phyloP scores from a whole-genome alignment of 2,329 filamentous ascomycete genomes.

The Colletotrichum lindemuthianum region DNA sequence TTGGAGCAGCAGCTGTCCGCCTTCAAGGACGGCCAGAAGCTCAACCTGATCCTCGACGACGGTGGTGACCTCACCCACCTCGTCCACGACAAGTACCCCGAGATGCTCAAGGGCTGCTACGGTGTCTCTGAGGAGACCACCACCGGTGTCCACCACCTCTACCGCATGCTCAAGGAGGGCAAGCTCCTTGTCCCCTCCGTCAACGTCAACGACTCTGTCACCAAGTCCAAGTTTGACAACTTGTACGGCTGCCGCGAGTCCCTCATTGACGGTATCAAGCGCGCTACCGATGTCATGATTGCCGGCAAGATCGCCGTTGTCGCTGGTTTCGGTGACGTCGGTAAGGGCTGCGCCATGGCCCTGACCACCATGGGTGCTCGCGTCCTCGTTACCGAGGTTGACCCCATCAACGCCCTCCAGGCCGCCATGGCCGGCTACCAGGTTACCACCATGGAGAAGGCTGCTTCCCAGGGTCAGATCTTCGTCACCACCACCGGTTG shows the following conservation, averaged over 20 bases:
- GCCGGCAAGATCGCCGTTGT: constrained; percentile 98
- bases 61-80: constrained; percentile 96
- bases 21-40: constrained; percentile 96
- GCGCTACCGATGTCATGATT: constrained; percentile 99
- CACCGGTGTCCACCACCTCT: constrained; percentile 99
- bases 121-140: constrained; percentile 99
- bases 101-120: constrained; percentile 98
- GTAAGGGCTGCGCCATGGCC: constrained; percentile 97
- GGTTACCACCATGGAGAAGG: constrained; percentile 98
- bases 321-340: constrained; percentile 98
- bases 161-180: constrained; percentile 94
- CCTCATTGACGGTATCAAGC: constrained; percentile 99
- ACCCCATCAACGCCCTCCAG: constrained; percentile 99
- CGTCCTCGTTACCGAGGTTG: constrained; percentile 95
- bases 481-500: constrained; percentile 99
- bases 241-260: constrained; percentile 99
- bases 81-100: constrained; percentile 97
- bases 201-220: constrained; percentile 99
- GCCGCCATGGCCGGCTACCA: constrained; percentile 97
- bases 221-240: constrained; percentile 99
- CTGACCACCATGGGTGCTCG: constrained; percentile 97
- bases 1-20: constrained; percentile 96
- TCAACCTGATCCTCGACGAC: constrained; percentile 99
- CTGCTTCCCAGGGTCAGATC: constrained; percentile 88
- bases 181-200: constrained; percentile 92